A percentile compares a stretch with the other conserved stretches of the same genome.
phyloP scores from a whole-genome alignment of 352 stramenopile species.

The Globisporangium spiculum region DNA sequence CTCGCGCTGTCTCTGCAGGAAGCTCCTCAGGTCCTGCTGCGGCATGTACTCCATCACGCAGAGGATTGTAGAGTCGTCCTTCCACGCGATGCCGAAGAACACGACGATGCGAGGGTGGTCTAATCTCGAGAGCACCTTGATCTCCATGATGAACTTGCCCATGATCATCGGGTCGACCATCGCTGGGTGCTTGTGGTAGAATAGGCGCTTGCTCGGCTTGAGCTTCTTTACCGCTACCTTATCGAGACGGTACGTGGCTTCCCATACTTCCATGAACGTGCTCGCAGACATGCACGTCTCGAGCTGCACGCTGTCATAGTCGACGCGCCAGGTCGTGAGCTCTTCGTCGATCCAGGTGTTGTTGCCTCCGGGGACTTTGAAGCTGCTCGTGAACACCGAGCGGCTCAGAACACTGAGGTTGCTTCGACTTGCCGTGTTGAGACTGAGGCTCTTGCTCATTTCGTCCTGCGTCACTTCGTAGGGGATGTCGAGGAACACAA shows the following conservation, averaged over 20 bases:
- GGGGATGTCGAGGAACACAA: neutral
- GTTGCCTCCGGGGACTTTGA: conserved; percentile 1
- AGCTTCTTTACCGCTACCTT: conserved; percentile 39
- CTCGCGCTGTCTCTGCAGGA: conserved; percentile 15
- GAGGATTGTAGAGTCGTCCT: conserved; percentile 28
- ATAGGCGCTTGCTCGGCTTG: conserved; percentile 22
- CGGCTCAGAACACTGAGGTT: conserved; percentile 3
- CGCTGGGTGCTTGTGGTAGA: conserved; percentile 21
- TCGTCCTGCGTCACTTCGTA: conserved; percentile 1
- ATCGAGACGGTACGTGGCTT: conserved; percentile 36
- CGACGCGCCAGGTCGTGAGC: conserved; percentile 36
- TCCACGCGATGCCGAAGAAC: conserved; percentile 51
- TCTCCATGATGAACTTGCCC: conserved; percentile 50
- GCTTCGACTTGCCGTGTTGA: neutral
- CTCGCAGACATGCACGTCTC: conserved; percentile 24
- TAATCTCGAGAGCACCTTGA: conserved; percentile 44
- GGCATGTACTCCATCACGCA: conserved; percentile 47
- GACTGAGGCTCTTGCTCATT: conserved; percentile 10
- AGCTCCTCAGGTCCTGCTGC: conserved; percentile 33
- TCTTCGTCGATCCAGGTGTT: conserved; percentile 37
- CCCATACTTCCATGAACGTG: conserved; percentile 40
- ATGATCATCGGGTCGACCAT: conserved; percentile 27
- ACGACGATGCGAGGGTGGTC: conserved; percentile 50
- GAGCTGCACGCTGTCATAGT: conserved; percentile 29
- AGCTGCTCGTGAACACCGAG: conserved; percentile 12